These are phyloP conservation scores for Boletus speciosus DNA, from an alignment of 768 basidiomycete species.

Conservation along the genomic window DNA sequence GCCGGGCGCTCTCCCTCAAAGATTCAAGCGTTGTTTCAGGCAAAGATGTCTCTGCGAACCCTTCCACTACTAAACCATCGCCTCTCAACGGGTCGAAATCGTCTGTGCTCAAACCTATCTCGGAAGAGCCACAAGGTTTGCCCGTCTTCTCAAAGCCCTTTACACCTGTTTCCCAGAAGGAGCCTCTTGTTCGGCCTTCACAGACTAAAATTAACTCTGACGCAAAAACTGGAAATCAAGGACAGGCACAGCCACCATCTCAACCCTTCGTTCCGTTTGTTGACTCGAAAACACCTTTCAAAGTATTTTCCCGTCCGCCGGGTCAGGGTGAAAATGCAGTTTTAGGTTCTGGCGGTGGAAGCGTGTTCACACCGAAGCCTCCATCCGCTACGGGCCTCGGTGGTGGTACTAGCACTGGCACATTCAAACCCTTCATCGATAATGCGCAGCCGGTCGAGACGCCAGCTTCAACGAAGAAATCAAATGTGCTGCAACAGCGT, in stretches of 20 bases:
- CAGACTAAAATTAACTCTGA: slow-evolving; percentile 19
- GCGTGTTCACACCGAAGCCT: slow-evolving; percentile 46
- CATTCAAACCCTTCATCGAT: slow-evolving; percentile 41
- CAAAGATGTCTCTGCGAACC: slow-evolving; percentile 20
- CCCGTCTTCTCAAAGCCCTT: slow-evolving; percentile 62
- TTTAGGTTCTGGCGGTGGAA: slow-evolving; percentile 17
- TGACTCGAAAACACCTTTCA: slow-evolving; percentile 43
- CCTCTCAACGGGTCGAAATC: slow-evolving; percentile 21
- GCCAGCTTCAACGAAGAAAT: slow-evolving; percentile 21
- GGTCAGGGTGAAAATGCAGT: slow-evolving; percentile 37
- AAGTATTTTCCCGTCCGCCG: slow-evolving; percentile 70
- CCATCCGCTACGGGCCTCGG: slow-evolving; percentile 9
- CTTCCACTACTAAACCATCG: slow-evolving; percentile 24
- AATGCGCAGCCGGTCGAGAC: slow-evolving; percentile 11
- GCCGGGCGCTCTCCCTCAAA: slow-evolving; percentile 51
- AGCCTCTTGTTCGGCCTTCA: slow-evolving; percentile 27
- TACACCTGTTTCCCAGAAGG: slow-evolving; percentile 50
- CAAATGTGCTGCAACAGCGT: slow-evolving; percentile 19
- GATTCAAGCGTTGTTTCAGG: slow-evolving; percentile 29
- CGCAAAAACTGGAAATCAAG: slow-evolving; percentile 15
- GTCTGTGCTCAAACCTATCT: slow-evolving; percentile 31
- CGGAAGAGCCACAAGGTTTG: slow-evolving; percentile 36
- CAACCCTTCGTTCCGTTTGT: slow-evolving; percentile 43
- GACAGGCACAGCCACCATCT: slow-evolving; percentile 14
- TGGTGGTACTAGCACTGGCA: slow-evolving; percentile 4